Evolutionary conservation across 192 early-diverging fungal species (phyloP), one percentile per base, ranked within the genome.

Genomic region (Coemansia furcata): DNA sequence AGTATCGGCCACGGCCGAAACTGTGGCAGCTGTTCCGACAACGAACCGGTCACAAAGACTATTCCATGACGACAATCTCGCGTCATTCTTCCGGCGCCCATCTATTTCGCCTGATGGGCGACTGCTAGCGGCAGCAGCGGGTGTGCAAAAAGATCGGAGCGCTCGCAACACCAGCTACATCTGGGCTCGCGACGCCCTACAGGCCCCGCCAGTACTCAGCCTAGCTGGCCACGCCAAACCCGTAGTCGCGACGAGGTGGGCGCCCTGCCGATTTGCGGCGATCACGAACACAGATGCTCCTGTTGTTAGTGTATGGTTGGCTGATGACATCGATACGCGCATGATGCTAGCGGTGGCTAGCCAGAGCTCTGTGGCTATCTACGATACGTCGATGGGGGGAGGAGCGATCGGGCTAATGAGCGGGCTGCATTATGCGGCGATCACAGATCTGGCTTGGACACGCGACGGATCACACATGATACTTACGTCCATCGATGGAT

Each of bases 361-460:
- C n/a, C 91, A 92, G 68, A 92, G 94, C 68, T 74, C 90, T 2
- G 82, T 96, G 15, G 83, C 88, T 19, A 83, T 98, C 4, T 97
- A 97, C 77, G 95, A 97, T 85, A 95, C 96, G 60, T 85, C 91
- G 63, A 84, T 87, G 60, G 50, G 47, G 0, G 67, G 37, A 5
- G 74, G 80, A 15, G 90, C 96, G 2, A 82, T 95, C 6, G 93
- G 88, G 15, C 74, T 89, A 33, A 68, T 95, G 57, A 78, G 86
- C 17, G 90, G 92, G 32, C 79, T 97, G 62, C 96, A 98, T 73
- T 96, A 92, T 75, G 90, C 94, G 15, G 88, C 93, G 2, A 82
- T 97, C 40, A 94, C 95, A 9, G 96, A 98, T 76, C 65, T 96
- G 49, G 78, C 94, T 19, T 97, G 95, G 96, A 89, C 89, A 0